Conservation (phyloP, 179 eudicot species). For the Spergularia azorica region DNA sequence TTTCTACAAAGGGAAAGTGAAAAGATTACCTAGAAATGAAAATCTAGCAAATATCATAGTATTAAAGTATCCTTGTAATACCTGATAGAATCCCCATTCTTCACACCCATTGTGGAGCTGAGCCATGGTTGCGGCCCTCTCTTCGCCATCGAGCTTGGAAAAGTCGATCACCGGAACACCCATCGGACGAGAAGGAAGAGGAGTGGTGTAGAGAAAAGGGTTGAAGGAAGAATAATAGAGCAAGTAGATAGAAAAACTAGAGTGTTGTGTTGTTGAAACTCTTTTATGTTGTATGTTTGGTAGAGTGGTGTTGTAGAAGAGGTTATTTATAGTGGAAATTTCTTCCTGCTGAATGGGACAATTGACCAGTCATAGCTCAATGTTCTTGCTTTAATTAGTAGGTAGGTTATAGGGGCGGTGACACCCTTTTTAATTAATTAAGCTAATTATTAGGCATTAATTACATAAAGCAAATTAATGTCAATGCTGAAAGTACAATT, state of each 20-base stretch:
- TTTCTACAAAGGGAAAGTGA: too few relatives aligned
- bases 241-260: neutral
- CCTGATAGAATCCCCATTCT: constrained; percentile 99
- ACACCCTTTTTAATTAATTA: constrained; percentile 13
- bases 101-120: constrained; percentile 73
- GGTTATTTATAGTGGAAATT: constrained; percentile 46
- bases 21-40: neutral
- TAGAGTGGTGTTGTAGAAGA: neutral
- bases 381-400: neutral
- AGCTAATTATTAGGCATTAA: constrained; percentile 27
- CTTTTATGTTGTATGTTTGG: neutral
- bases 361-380: constrained; percentile 7
- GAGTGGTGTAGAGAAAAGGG: neutral
- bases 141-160: constrained; percentile 81
- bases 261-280: neutral
- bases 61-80: constrained; percentile 11
- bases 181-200: constrained; percentile 39
- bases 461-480: constrained; percentile 31
- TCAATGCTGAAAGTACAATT: constrained; percentile 30
- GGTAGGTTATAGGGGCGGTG: constrained; percentile 23
- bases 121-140: constrained; percentile 71
- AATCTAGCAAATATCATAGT: neutral
- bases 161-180: constrained; percentile 91
- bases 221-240: neutral
- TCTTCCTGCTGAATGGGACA: constrained; percentile 34